Base-by-base conservation (phyloP, 352 stramenopile genomes). In the Phytophthora sp. region DNA sequence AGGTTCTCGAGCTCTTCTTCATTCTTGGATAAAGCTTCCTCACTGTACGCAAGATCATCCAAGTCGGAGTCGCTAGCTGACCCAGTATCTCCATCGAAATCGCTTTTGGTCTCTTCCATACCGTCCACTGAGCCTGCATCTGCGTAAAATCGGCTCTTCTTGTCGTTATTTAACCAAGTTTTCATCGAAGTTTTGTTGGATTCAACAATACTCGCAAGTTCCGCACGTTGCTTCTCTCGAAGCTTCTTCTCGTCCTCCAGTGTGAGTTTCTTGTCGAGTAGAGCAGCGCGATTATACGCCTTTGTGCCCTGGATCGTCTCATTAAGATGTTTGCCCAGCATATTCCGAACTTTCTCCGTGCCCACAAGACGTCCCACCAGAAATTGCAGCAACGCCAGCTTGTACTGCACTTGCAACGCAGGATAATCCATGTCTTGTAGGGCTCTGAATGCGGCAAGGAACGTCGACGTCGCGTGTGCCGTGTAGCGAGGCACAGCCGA, bases 201-300 rank as follows among this genome's bases (percentile, higher is more conserved):
- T 9, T 89, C 77, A 1, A 73, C 51, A 9, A 90, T 52, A 2
- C 69, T 69, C 1, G 81, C 77, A 1, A 91, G 74, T 35, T 96
- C 87, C 4, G 76, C 57, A 6, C 77, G 71, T 54, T 95, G 87
- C 38, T 90, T 90, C 57, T 94, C 86, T 6, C 84, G 74, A 29
- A 93, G 51, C 42, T 85, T 89, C 63, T 93, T 96, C 36, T 96
- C 86, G 29, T 96, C 88, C 55, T 94, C 88, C 2, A 89, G 46
- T 0, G 80, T 81, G 2, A 84, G 57, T 38, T 90, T 91, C 18
- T 73, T 73, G 38, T 96, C 86, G 15, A 86, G 69, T 24, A 94
- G 56, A 16, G 89, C 71, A 0, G 73, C 65, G 20, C 84, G 84
- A 57, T 84, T 94, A 59, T 89, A 93, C 38, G 89, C 86, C 41